Evolutionary conservation across 768 basidiomycete species (phyloP), one percentile per base, ranked within the genome.

Genomic region (Suillus tomentosus): DNA sequence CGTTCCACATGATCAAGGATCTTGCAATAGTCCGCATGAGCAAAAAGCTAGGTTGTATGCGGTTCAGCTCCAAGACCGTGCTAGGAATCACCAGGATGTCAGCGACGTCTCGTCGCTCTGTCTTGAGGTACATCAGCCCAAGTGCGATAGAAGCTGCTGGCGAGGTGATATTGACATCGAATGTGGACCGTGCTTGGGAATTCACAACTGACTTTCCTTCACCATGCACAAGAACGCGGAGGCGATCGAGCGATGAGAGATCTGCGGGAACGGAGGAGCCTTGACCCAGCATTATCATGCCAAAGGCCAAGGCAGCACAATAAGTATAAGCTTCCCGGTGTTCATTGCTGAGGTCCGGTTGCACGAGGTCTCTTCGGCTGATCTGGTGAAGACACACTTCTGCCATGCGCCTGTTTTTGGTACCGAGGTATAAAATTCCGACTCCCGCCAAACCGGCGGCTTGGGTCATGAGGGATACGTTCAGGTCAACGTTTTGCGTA

Each of bases 201-300:
- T 76, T 69, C 42, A 73, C 62, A 39, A 77, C 70, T 11, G 79
- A 74, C 55, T 82, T 81, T 7, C 82, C 78, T 70, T 92, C 87
- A 11, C 95, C 92, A 61, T 92, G 90, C 55, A 96, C 84, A 40
- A 95, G 82, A n/a, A 86, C 74, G 45, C 85, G 87, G 54, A 98
- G 76, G 34, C 88, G 86, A 39, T 84, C 82, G 19, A 96, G 77
- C 56, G 92, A 79, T 13, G 82, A 80, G 63, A 88, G 76, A 67
- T 97, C 96, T 1, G 92, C 92, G 2, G 91, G 91, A 40, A 90
- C 87, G 9, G 83, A 81, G 0, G 86, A 82, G 2, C 97, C 96
- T 69, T 88, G 89, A 7, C 94, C 96, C 17, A 99, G 84, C 91
- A 98, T 96, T 76, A 96, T 90, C 87, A 97, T 92, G 5, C 97